Conservation (phyloP, 2,329 filamentous ascomycete genomes). For the Chalaropsis ovoidea region DNA sequence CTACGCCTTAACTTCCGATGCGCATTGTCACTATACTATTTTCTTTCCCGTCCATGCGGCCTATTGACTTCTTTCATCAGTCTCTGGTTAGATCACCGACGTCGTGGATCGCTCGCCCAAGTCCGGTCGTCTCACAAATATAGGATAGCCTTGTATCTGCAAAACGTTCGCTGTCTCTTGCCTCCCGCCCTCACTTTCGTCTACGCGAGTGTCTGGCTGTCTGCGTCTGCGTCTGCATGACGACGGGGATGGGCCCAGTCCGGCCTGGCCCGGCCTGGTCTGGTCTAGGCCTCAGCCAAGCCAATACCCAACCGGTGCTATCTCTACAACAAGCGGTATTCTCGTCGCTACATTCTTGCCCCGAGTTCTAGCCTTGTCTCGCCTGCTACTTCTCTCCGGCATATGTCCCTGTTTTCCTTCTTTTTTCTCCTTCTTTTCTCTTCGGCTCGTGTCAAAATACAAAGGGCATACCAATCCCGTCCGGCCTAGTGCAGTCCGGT, state of each 20-base stretch:
- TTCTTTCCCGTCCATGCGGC: not conserved
- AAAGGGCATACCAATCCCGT: not conserved
- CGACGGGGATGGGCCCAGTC: not conserved
- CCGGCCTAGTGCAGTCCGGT: not conserved
- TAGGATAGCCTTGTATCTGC: too few relatives aligned
- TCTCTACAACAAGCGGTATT: not conserved
- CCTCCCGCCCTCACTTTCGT: not conserved
- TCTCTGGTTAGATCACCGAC: not conserved
- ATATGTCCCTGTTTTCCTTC: not conserved
- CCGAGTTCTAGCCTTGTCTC: not conserved
- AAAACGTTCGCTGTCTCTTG: too few relatives aligned
- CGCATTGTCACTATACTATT: not conserved
- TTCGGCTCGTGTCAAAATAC: not conserved
- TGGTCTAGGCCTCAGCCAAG: slow-evolving; percentile 10
- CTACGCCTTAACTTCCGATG: not conserved
- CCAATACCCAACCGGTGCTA: not conserved
- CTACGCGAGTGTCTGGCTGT: too few relatives aligned
- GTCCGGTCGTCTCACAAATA: not conserved
- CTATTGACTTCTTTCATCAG: not conserved
- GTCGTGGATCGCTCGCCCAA: not conserved
- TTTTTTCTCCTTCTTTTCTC: slow-evolving; percentile 1
- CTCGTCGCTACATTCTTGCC: not conserved
- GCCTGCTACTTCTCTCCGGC: not conserved
- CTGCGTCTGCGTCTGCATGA: not conserved
- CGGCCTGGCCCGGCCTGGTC: not conserved